A percentile compares a stretch with the other conserved stretches of the same genome.
Conservation (phyloP, 1,284 basidiomycete species). For the Ustilago bromivora region DNA sequence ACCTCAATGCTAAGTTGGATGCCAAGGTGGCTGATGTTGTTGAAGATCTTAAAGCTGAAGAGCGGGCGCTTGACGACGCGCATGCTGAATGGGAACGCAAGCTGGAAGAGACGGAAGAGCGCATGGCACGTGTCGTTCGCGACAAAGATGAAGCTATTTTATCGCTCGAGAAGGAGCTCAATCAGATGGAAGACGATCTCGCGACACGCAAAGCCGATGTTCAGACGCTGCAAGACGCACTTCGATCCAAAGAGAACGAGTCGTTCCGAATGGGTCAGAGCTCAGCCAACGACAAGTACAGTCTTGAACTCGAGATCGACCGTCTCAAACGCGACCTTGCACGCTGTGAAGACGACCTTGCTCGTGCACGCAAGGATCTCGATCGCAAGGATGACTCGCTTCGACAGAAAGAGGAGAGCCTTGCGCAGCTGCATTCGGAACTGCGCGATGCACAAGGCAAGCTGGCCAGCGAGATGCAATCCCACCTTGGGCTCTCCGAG, state of each 20-base stretch:
- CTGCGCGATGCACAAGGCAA: conserved; percentile 55
- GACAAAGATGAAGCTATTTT: conserved; percentile 61
- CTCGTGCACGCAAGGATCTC: conserved; percentile 79
- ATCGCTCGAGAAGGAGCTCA: conserved; percentile 59
- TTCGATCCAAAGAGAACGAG: conserved; percentile 75
- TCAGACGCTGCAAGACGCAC: conserved; percentile 76
- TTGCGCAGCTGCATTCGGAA: conserved; percentile 74
- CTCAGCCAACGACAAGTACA: conserved; percentile 84
- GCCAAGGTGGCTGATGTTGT: conserved; percentile 68
- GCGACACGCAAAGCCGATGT: conserved; percentile 52
- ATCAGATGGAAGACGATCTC: conserved; percentile 51
- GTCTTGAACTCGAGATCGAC: conserved; percentile 90
- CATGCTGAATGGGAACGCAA: conserved; percentile 71
- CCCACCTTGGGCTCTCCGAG: conserved; percentile 59
- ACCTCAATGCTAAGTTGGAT: conserved; percentile 60
- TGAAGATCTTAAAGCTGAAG: conserved; percentile 71
- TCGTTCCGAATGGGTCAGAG: conserved; percentile 80
- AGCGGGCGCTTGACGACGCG: conserved; percentile 69
- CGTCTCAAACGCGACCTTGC: conserved; percentile 86
- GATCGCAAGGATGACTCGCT: conserved; percentile 77
- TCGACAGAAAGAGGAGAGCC: conserved; percentile 77
- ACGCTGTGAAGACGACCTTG: conserved; percentile 82
- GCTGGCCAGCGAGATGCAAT: conserved; percentile 62
- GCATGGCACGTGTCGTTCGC: conserved; percentile 53
- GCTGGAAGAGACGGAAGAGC: conserved; percentile 60